phyloP scores from a whole-genome alignment of 768 basidiomycete species.

The Terana coerulea region DNA sequence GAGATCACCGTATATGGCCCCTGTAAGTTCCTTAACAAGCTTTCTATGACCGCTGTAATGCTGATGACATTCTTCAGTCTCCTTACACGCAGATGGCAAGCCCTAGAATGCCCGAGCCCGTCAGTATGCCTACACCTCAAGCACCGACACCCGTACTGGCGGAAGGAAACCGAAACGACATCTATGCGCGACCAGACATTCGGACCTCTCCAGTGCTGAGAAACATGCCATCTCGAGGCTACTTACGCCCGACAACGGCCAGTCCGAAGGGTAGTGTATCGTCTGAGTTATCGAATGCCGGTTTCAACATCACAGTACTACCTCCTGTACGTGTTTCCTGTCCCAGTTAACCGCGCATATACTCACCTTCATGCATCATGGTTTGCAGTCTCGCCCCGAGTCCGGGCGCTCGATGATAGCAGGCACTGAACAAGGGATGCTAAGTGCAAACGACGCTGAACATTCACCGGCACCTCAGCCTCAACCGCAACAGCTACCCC shows the following conservation, averaged over 20 bases:
- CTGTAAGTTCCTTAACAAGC: conserved; percentile 2
- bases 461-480: conserved; percentile 17
- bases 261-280: conserved; percentile 9
- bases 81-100: neutral
- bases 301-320: conserved; percentile 10
- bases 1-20: conserved; percentile 8
- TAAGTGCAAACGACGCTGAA: conserved; percentile 41
- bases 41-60: neutral
- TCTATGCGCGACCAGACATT: conserved; percentile 5
- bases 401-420: conserved; percentile 31
- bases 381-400: conserved; percentile 36
- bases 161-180: neutral
- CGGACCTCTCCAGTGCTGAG: too few relatives aligned
- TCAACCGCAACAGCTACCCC: conserved; percentile 1
- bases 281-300: conserved; percentile 9
- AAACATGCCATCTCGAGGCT: neutral
- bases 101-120: neutral
- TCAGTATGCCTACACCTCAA: conserved; percentile 8
- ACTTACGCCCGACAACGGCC: neutral
- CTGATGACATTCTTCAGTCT: neutral
- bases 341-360: neutral
- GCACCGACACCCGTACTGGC: conserved; percentile 2
- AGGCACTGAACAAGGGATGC: conserved; percentile 25
- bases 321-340: conserved; percentile 25
- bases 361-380: too few relatives aligned